A percentile compares a stretch with the other conserved stretches of the same genome.
These are phyloP conservation scores for Cladosporium sp. DNA, from an alignment of 2,329 filamentous ascomycete species.

Conservation along the genomic window DNA sequence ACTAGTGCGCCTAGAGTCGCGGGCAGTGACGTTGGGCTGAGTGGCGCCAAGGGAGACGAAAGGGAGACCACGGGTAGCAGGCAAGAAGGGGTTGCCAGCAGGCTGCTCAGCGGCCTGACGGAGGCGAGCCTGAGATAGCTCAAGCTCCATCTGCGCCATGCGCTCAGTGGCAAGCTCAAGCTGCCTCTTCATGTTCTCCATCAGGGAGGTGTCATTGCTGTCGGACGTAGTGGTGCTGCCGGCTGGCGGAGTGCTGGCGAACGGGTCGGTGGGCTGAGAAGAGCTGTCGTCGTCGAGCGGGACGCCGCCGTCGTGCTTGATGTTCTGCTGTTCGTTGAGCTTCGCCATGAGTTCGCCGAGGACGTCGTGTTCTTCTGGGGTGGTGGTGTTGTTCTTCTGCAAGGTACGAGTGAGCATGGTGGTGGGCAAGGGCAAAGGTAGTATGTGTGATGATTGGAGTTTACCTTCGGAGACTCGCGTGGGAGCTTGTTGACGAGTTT, in stretches of 20 bases:
- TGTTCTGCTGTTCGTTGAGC: conserved; percentile 61
- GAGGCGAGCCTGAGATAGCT: conserved; percentile 60
- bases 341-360: conserved; percentile 69
- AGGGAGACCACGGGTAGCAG: conserved; percentile 20
- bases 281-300: conserved; percentile 27
- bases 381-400: conserved; percentile 9
- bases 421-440: conserved; percentile 20
- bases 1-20: conserved; percentile 3
- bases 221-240: conserved; percentile 18
- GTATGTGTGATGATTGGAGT: conserved; percentile 10
- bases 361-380: conserved; percentile 14
- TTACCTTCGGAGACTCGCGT: conserved; percentile 15
- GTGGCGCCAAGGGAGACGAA: neutral
- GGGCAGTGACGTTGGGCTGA: neutral
- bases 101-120: conserved; percentile 52
- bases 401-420: conserved; percentile 15
- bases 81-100: conserved; percentile 27
- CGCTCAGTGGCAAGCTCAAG: conserved; percentile 64
- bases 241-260: conserved; percentile 24
- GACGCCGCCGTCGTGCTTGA: conserved; percentile 46
- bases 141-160: conserved; percentile 65
- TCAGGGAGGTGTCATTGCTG: conserved; percentile 27
- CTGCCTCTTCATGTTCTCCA: conserved; percentile 54
- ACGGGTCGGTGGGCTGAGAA: conserved; percentile 27
- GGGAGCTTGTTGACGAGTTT: conserved; percentile 29